These are phyloP conservation scores for Persicaria tinctoria DNA, from an alignment of 148 eudicot genomes.

Conservation along the genomic window DNA sequence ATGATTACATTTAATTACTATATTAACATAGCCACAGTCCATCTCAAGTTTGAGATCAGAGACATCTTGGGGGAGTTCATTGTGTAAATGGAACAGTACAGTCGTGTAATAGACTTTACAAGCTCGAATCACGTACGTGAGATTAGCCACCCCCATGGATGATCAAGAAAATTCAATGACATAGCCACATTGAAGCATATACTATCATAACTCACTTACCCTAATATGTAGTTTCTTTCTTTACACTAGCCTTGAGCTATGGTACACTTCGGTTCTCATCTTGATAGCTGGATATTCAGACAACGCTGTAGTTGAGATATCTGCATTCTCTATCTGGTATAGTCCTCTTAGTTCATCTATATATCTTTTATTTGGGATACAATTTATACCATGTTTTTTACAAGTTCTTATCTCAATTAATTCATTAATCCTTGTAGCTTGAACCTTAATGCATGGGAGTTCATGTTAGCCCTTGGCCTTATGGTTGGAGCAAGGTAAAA, in stretches of 20 bases:
- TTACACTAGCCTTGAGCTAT: neutral
- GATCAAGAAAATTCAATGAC: no score
- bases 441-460: constrained; percentile 9
- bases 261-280: constrained; percentile 3
- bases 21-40: no score
- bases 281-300: constrained; percentile 7
- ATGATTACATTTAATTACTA: neutral
- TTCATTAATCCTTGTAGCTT: neutral
- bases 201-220: no score
- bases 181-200: no score
- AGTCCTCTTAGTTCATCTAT: neutral
- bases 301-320: neutral
- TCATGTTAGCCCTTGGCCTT: neutral
- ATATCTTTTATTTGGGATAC: neutral
- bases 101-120: no score
- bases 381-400: neutral
- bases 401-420: neutral
- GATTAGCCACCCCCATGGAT: no score
- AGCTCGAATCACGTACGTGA: no score
- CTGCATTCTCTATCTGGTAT: constrained; percentile 10
- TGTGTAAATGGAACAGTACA: no score
- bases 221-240: neutral
- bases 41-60: no score
- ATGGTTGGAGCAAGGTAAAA: neutral
- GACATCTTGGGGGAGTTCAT: no score